A percentile compares a stretch with the other conserved stretches of the same genome.
These are phyloP conservation scores for Microcera coccophila DNA, from an alignment of 2,329 filamentous ascomycete species.

Conservation along the genomic window DNA sequence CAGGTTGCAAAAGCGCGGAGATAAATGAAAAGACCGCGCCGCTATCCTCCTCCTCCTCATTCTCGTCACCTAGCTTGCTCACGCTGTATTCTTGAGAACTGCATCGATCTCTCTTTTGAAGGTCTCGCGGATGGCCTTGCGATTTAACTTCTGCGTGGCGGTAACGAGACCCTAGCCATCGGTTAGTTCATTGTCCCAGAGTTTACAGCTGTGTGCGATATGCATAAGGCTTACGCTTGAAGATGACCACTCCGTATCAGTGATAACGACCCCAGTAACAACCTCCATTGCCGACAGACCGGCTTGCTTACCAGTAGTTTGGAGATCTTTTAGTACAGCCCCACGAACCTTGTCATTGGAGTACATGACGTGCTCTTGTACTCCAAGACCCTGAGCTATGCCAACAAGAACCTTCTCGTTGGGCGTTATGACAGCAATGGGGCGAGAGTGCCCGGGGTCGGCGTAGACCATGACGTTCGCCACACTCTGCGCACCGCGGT, in stretches of 20 bases:
- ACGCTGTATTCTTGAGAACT: slow-evolving; percentile 32
- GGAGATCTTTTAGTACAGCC: slow-evolving; percentile 63
- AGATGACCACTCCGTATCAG: slow-evolving; percentile 85
- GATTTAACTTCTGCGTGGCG: slow-evolving; percentile 60
- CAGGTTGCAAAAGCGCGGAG: no score
- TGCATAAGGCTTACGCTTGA: slow-evolving; percentile 74
- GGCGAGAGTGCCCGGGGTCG: slow-evolving; percentile 67
- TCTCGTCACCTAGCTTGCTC: no score
- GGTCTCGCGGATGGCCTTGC: slow-evolving; percentile 46
- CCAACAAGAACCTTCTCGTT: slow-evolving; percentile 61
- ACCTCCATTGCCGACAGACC: slow-evolving; percentile 70
- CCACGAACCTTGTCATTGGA: slow-evolving; percentile 61
- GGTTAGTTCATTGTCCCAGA: slow-evolving; percentile 18
- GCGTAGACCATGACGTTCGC: slow-evolving; percentile 86
- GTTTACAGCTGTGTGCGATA: no score
- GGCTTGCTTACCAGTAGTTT: slow-evolving; percentile 59
- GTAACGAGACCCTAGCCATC: slow-evolving; percentile 51
- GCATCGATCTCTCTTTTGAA: slow-evolving; percentile 51
- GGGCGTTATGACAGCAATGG: slow-evolving; percentile 74
- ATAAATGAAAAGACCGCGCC: no score
- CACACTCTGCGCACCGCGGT: slow-evolving; percentile 74
- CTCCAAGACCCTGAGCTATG: slow-evolving; percentile 56
- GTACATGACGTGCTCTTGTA: slow-evolving; percentile 66
- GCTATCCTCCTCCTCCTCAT: no score
- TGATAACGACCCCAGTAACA: slow-evolving; percentile 70